Base-by-base conservation (phyloP, 1,139 yeast species). In the Yamadazyma triangularis region DNA sequence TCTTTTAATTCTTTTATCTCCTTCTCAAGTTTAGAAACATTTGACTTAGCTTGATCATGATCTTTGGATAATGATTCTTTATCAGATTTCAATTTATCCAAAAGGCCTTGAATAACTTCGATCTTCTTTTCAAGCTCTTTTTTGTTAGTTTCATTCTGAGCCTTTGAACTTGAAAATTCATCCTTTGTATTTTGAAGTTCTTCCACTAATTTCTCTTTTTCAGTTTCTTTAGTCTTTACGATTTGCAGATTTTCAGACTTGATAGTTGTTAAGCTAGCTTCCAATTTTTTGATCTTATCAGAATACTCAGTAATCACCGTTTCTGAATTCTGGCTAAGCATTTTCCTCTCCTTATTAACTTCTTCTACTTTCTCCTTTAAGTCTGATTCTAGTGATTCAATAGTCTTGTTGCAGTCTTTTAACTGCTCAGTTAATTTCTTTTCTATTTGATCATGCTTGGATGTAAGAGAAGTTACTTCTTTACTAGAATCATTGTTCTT, bases 261-360 rank as follows among this genome's bases (percentile, higher is more conserved):
- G 4, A 45, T 31, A 2, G 34, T 33, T 2, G 35, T 21, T 8
- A 56, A 32, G 2, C 37, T 32, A 2, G 32, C 28, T 33, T 60
- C 64, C 24, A 57, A 42, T 7, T 32, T 32, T 26, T 49, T 54
- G n/a, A 72, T 64, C 42, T 64, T 72, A 28, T 67, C 72, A 7
- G 71, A 58, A 39, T 72, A 74, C 34, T 71, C 74, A 42, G 66
- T 56, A 4, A 70, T 58, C 0, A 69, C 56, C 2, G 73, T 57
- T 31, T 72, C 77, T 1, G 82, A 73, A 32, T 58, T 71, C 38
- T 70, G 69, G 36, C 63, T 66, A 13, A 70, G 45, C 47, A 70
- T 53, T 8, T 55, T 60, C 30, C 79, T 53, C 44, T 76, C 81
- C 25, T 57, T 61, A 35, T 74, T 79, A 33, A 76, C 64, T 28